Evolutionary conservation across 306 rosid genomes (phyloP).

Genomic region (Cicer judaicum): DNA sequence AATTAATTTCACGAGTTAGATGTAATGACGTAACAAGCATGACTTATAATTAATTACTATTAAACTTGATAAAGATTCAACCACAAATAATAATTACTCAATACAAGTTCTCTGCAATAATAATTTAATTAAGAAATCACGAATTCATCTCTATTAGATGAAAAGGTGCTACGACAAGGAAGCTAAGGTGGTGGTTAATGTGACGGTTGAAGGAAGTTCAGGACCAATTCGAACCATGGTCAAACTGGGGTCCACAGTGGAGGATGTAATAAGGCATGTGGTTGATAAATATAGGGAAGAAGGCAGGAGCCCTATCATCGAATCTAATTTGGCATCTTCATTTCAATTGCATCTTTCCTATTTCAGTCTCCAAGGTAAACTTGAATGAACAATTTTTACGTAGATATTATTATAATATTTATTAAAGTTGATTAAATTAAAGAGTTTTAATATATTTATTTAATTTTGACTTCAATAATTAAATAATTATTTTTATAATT

Average conservation of each 20-base stretch:
- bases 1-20: no score
- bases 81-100: background rate
- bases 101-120: no score
- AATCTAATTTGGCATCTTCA: constrained; percentile 42
- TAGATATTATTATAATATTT: no score
- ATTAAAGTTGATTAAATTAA: no score
- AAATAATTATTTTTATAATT: no score
- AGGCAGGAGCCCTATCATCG: constrained; percentile 74
- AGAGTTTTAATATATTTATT: no score
- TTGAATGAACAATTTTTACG: no score
- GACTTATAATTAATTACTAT: background rate
- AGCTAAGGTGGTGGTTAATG: constrained; percentile 85
- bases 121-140: background rate
- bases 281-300: constrained; percentile 73
- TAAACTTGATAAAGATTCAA: background rate
- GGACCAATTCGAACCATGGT: constrained; percentile 84
- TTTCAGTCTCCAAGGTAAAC: constrained; percentile 80
- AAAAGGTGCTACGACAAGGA: constrained; percentile 73
- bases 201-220: constrained; percentile 88
- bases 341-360: constrained; percentile 76
- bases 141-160: background rate
- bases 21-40: constrained; percentile 19
- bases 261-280: constrained; percentile 66
- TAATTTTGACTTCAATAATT: no score
- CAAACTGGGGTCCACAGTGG: constrained; percentile 76